These are phyloP conservation scores for Hippophae rhamnoides DNA, from an alignment of 306 rosid genomes.

Conservation along the genomic window DNA sequence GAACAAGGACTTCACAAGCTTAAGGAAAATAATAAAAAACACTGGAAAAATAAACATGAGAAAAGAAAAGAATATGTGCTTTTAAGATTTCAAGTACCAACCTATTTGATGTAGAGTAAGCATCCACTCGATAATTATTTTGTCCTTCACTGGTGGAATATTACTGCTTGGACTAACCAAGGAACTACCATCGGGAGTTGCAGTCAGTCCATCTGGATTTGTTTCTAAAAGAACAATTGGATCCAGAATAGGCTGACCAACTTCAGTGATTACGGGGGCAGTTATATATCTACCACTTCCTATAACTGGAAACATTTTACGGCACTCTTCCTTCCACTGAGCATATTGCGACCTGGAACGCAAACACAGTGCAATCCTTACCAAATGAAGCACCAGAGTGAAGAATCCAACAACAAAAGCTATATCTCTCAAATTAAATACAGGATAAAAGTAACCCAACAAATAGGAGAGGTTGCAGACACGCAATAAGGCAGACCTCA, in stretches of 20 bases:
- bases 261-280: constrained; percentile 71
- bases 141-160: constrained; percentile 35
- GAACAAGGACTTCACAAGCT: background rate
- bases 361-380: constrained; percentile 4
- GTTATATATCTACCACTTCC: constrained; percentile 94
- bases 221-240: constrained; percentile 65
- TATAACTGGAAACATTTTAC: constrained; percentile 72
- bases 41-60: background rate
- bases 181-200: constrained; percentile 23
- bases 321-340: constrained; percentile 75
- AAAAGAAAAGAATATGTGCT: background rate
- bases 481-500: no score
- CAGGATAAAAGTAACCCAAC: no score
- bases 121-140: constrained; percentile 83
- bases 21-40: background rate
- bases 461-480: no score
- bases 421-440: background rate
- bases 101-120: constrained; percentile 98
- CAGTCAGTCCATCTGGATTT: constrained; percentile 33
- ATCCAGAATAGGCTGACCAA: constrained; percentile 77
- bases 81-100: constrained; percentile 23
- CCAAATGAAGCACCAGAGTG: background rate
- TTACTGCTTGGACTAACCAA: constrained; percentile 20
- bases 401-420: background rate
- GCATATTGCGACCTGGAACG: constrained; percentile 66